Percentiles rank a stretch among this genome's conserved stretches.
Conservation (phyloP, 2,329 filamentous ascomycete species). For the Samsoniella hepiali region DNA sequence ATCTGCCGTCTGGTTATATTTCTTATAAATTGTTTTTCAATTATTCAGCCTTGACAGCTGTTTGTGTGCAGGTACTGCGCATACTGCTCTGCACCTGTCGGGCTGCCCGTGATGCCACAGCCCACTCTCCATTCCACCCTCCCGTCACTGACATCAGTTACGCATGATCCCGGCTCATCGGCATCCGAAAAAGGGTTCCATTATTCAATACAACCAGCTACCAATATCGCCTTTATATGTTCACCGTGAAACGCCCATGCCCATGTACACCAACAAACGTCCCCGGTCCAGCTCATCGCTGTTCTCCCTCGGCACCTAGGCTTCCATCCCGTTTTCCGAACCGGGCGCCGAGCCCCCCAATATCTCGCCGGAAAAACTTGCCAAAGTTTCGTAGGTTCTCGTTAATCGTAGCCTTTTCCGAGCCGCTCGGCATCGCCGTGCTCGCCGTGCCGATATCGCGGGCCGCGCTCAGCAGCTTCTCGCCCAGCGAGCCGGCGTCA, state of each 20-base stretch:
- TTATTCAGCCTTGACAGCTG: not conserved
- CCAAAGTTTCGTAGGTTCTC: constrained; percentile 94
- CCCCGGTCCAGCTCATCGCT: constrained; percentile 20
- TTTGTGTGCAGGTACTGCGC: not conserved
- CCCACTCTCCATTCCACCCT: not conserved
- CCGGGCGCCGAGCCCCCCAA: constrained; percentile 69
- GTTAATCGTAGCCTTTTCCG: constrained; percentile 71
- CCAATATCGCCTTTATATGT: not conserved
- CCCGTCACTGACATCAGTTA: not conserved
- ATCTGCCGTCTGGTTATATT: not conserved
- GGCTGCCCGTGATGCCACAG: not conserved
- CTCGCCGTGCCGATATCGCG: constrained; percentile 69
- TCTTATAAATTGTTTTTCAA: not conserved
- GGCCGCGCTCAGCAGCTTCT: constrained; percentile 83
- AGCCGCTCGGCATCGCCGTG: constrained; percentile 33
- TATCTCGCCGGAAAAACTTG: constrained; percentile 90
- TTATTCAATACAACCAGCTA: not conserved
- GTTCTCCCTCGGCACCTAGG: constrained; percentile 29
- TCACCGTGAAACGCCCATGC: not conserved
- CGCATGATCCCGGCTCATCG: not conserved
- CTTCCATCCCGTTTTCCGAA: constrained; percentile 63
- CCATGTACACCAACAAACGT: not conserved
- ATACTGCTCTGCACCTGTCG: not conserved
- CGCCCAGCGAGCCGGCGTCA: constrained; percentile 78
- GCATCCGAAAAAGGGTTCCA: not conserved